A percentile compares a stretch with the other conserved stretches of the same genome.
Conservation (phyloP, 768 basidiomycete species). For the Phlebiopsis flavidoalba region DNA sequence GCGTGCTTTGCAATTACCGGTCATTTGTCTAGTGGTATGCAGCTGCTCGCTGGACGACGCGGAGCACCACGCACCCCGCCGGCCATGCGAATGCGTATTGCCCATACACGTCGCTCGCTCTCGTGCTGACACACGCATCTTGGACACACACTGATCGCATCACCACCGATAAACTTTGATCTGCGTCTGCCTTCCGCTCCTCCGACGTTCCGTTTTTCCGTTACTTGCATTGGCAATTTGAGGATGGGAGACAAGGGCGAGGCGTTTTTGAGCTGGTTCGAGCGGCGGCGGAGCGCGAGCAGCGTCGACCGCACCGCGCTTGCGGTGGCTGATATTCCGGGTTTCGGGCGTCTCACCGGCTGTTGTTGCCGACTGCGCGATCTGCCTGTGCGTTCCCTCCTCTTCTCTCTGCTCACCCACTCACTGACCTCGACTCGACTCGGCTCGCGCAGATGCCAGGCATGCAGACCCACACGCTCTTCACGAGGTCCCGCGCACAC, state of each 20-base stretch:
- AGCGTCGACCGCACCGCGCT: conserved; percentile 42
- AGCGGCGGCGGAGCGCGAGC: conserved; percentile 37
- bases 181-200: too few species aligned
- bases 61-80: too few species aligned
- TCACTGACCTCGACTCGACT: background rate
- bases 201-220: too few species aligned
- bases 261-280: conserved; percentile 57
- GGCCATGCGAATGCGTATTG: too few species aligned
- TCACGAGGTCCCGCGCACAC: conserved; percentile 72
- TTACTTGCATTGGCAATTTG: background rate
- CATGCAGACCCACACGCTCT: conserved; percentile 75
- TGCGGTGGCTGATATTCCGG: conserved; percentile 41
- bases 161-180: too few species aligned
- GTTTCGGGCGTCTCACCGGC: conserved; percentile 73
- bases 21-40: too few species aligned
- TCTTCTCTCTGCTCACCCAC: background rate
- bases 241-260: background rate
- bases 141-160: too few species aligned
- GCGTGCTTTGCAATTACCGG: too few species aligned
- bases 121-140: too few species aligned
- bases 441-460: background rate
- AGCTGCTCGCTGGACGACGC: too few species aligned
- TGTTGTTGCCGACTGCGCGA: conserved; percentile 66
- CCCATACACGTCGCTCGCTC: too few species aligned
- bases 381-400: conserved; percentile 50